A percentile compares a stretch with the other conserved stretches of the same genome.
Evolutionary conservation across 805 yeast genomes (phyloP).

Genomic region (Barnettozyma californica): DNA sequence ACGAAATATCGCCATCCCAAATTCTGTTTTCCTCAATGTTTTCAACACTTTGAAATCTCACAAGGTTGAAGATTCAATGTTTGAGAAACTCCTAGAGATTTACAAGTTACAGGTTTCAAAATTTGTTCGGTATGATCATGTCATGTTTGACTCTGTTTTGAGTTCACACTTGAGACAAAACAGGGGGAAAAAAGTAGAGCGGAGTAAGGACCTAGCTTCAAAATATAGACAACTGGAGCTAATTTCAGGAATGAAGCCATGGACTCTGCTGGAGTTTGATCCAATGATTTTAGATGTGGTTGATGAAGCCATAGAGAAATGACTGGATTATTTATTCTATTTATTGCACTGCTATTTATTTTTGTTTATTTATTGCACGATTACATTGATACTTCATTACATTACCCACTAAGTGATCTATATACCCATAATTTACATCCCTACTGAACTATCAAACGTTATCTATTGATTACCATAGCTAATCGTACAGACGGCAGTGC

Average conservation of each 20-base stretch:
- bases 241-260: conserved; percentile 3
- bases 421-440: too few species aligned
- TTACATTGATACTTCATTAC: too few species aligned
- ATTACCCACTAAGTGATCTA: too few species aligned
- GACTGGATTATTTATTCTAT: not conserved
- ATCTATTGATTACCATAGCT: too few species aligned
- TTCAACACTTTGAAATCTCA: conserved; percentile 3
- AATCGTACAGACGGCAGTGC: too few species aligned
- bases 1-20: not conserved
- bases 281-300: not conserved
- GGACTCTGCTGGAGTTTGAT: conserved; percentile 3
- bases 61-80: not conserved
- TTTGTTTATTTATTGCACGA: too few species aligned
- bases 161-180: conserved; percentile 2
- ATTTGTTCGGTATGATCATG: conserved; percentile 4
- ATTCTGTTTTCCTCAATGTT: not conserved
- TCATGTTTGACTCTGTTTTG: conserved; percentile 3
- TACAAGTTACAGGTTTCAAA: conserved; percentile 1
- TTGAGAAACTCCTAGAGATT: not conserved
- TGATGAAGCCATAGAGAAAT: not conserved
- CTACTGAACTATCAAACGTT: too few species aligned
- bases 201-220: not conserved
- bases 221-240: conserved; percentile 3
- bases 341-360: not conserved
- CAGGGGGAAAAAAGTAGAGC: not conserved